A percentile compares a stretch with the other conserved stretches of the same genome.
These are phyloP conservation scores for Diaporthe sp. DNA, from an alignment of 2,329 filamentous ascomycete genomes.

Conservation along the genomic window DNA sequence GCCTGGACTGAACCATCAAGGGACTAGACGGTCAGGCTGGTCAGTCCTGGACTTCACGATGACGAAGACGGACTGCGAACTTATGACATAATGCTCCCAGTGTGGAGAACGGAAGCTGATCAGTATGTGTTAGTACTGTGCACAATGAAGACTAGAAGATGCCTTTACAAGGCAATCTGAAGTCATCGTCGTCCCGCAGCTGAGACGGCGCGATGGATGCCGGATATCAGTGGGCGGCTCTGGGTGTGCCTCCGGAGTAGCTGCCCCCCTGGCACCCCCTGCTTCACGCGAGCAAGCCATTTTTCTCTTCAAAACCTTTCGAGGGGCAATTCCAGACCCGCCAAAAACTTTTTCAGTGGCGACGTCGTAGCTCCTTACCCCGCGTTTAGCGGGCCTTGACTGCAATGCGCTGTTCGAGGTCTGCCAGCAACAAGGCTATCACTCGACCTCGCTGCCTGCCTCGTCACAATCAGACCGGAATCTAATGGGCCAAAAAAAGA, in stretches of 20 bases:
- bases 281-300: slow-evolving; percentile 26
- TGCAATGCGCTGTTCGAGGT: slow-evolving; percentile 28
- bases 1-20: neutral
- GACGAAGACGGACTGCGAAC: neutral
- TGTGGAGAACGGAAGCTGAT: neutral
- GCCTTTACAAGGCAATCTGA: neutral
- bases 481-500: neutral
- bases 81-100: neutral
- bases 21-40: neutral
- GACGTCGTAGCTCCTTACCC: slow-evolving; percentile 33
- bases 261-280: slow-evolving; percentile 4
- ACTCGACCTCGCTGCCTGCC: slow-evolving; percentile 9
- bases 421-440: neutral
- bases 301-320: slow-evolving; percentile 29
- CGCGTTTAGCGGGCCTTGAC: slow-evolving; percentile 33
- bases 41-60: neutral
- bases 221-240: neutral
- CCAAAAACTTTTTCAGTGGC: slow-evolving; percentile 38
- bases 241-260: neutral
- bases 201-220: neutral
- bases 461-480: neutral
- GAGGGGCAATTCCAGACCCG: slow-evolving; percentile 35
- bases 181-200: slow-evolving; percentile 3
- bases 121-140: neutral
- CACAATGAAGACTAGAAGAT: neutral